Evolutionary conservation across 192 early-diverging fungal species (phyloP).

Genomic region (Rhizophagus clarus): DNA sequence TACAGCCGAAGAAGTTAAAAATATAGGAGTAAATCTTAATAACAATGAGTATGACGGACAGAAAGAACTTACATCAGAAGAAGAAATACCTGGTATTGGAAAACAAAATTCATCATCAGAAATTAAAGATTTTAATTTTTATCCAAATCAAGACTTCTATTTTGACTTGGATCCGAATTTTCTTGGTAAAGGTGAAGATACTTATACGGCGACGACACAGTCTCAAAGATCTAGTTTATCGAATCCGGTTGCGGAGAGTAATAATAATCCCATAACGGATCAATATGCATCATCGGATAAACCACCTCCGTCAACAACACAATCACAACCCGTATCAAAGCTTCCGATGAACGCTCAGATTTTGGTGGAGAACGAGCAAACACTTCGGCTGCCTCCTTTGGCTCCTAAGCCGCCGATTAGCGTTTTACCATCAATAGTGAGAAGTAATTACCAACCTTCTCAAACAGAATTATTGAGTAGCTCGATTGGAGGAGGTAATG

Average conservation of each 20-base stretch:
- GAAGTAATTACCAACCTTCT: neutral
- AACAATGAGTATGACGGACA: neutral
- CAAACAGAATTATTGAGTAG: neutral
- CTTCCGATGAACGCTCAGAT: neutral
- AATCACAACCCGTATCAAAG: neutral
- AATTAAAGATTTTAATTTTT: neutral
- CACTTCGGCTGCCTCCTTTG: neutral
- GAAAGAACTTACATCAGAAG: neutral
- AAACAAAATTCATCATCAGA: neutral
- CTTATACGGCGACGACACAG: neutral
- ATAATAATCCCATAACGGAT: neutral
- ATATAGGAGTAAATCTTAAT: neutral
- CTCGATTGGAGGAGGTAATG: neutral
- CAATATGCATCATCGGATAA: neutral
- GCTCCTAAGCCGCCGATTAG: neutral
- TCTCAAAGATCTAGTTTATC: neutral
- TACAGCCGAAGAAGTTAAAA: neutral
- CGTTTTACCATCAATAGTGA: neutral
- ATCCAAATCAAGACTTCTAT: neutral
- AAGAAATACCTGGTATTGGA: neutral
- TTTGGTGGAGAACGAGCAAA: neutral
- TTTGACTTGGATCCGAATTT: neutral
- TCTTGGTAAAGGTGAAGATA: neutral
- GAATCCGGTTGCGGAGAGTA: neutral
- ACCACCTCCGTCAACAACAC: neutral